phyloP scores from a whole-genome alignment of 345 rosid genomes.

The Lumnitzera littorea region DNA sequence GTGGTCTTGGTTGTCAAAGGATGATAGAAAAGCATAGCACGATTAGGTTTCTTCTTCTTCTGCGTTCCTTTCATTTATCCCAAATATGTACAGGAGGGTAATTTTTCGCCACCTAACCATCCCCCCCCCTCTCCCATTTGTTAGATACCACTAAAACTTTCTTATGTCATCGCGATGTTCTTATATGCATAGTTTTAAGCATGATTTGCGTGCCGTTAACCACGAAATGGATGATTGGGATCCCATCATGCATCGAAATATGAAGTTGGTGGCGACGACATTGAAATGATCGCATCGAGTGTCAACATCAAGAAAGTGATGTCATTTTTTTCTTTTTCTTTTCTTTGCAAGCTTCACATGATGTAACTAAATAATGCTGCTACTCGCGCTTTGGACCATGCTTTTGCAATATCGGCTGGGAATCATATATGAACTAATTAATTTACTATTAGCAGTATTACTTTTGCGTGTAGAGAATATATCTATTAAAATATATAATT shows the following conservation, averaged over 20 bases:
- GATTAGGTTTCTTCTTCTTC: constrained; percentile 21
- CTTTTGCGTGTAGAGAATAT: too few relatives aligned
- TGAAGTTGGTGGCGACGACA: constrained; percentile 19
- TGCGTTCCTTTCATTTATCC: not conserved
- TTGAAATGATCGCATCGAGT: constrained; percentile 20
- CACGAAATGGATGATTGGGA: not conserved
- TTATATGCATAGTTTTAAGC: not conserved
- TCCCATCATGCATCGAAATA: not conserved
- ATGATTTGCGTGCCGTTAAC: constrained; percentile 1
- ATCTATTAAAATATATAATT: too few relatives aligned
- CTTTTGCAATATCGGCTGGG: too few relatives aligned
- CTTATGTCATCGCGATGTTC: constrained; percentile 26
- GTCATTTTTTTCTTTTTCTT: not conserved
- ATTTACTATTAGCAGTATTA: too few relatives aligned
- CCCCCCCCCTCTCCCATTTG: constrained; percentile 17
- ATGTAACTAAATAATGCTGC: too few relatives aligned
- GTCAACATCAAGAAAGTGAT: constrained; percentile 28
- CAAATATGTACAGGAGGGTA: constrained; percentile 4
- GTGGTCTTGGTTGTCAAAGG: constrained; percentile 22
- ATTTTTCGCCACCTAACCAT: constrained; percentile 30
- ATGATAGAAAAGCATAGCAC: not conserved
- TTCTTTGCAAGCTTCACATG: not conserved
- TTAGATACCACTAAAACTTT: constrained; percentile 16
- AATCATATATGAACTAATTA: too few relatives aligned
- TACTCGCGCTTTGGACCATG: too few relatives aligned